Evolutionary conservation across 2,329 filamentous ascomycete genomes (phyloP).

Genomic region (Calonectria pseudoreteaudii): DNA sequence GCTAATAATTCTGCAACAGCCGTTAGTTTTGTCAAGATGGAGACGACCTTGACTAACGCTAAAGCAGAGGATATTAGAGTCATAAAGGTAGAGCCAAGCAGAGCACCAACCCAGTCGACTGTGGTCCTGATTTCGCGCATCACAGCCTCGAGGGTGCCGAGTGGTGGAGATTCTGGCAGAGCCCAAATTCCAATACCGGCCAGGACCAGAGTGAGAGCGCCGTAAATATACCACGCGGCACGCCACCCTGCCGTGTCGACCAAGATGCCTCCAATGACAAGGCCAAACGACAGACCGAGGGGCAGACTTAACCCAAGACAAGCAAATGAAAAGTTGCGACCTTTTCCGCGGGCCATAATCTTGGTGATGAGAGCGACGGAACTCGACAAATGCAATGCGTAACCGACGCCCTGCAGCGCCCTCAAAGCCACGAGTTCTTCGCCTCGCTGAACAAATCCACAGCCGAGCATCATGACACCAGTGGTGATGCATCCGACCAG

Average conservation of each 20-base stretch:
- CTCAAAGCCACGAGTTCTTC: constrained; percentile 49
- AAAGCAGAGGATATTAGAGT: constrained; percentile 62
- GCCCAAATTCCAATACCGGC: constrained; percentile 48
- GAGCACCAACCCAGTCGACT: constrained; percentile 66
- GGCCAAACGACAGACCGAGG: constrained; percentile 60
- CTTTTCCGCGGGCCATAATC: constrained; percentile 42
- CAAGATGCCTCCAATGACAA: constrained; percentile 61
- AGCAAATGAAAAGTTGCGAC: constrained; percentile 53
- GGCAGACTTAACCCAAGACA: constrained; percentile 58
- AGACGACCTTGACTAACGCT: constrained; percentile 50
- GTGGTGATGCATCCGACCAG: constrained; percentile 45
- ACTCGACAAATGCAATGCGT: constrained; percentile 47
- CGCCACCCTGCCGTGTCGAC: constrained; percentile 59
- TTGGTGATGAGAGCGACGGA: constrained; percentile 48
- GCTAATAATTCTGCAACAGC: constrained; percentile 45
- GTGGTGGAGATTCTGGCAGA: constrained; percentile 43
- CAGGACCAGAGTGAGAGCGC: constrained; percentile 47
- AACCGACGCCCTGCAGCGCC: constrained; percentile 50
- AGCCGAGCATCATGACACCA: constrained; percentile 43
- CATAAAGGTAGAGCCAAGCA: constrained; percentile 57
- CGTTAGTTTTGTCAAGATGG: background rate
- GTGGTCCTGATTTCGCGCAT: constrained; percentile 45
- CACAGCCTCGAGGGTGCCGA: constrained; percentile 36
- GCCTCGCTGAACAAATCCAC: constrained; percentile 42
- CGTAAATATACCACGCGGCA: constrained; percentile 54